Evolutionary conservation across 805 yeast species (phyloP), one percentile per base, ranked within the genome.

Genomic region (Metschnikowia lachancei): DNA sequence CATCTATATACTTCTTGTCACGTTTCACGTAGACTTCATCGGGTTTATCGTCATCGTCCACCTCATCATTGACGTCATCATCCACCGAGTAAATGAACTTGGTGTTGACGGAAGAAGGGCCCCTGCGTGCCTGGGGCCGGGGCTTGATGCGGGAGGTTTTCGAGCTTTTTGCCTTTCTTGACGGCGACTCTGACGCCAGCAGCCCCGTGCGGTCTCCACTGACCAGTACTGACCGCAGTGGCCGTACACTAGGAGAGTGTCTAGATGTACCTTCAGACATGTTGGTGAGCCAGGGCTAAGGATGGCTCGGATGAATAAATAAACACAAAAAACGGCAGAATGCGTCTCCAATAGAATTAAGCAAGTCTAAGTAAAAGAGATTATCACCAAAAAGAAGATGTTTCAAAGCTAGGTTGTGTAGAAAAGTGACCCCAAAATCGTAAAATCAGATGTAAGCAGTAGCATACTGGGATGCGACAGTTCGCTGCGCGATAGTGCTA

Each of bases 81-180:
- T 88, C 96, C 0, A 87, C 95, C 30, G 90, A 82, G 61, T 83
- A 88, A 0, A 85, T 70, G 38, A 68, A 57, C 51, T 72, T 72
- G 48, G 49, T 47, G 24, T 51, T 54, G 20, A 43, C 20, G 36
- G 51, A 43, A 22, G 65, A 54, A 12, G 55, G 42, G 32, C 56
- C 40, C 19, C 72, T 55, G 45, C 66, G 66, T 28, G 68, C 52
- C 31, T 59, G 69, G 6, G 74, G 74, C 43, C 61, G 61, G 26
- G 63, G 58, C 49, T 61, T 64, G 46, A 44, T 47, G 28, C 47
- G 48, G 47, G 49, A 55, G 33, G 52, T 41, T 39, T 54, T 53
- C 16, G 43, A 41, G n/a, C 28, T 35, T 41, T 43, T 49, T 18
- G 55, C 40, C 22, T 42, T 48, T 29, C 45, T 18, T 13, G 51